Evolutionary conservation across 139 green algal genomes (phyloP), one percentile per base, ranked within the genome.

Genomic region (Micromonas commoda): DNA sequence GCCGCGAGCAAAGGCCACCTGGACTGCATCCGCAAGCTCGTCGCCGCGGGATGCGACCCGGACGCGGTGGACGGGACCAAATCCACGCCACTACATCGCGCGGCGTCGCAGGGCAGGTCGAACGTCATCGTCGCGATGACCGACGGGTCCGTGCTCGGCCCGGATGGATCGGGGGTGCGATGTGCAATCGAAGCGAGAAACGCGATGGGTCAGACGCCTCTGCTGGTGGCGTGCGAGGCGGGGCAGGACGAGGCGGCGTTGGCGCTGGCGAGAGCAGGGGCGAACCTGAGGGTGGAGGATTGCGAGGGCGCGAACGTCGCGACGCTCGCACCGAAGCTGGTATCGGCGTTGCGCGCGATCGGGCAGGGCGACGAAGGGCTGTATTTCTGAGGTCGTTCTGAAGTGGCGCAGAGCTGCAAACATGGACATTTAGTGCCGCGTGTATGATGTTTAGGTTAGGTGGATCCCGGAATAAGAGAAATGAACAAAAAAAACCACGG

Each of bases 1-100:
- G 71, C 71, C 31, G 71, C 71, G 52, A 69, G 52, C 61, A 66
- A 77, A 68, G 71, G 71, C 23, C 71, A 67, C 51, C 1, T 68
- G 45, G 45, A 24, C 0, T 33, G 24, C 2, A 32, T 77, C 16
- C 5, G 3, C 5, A 77, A 69, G 33, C 51, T 69, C 28, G 9
- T 60, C 20, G 32, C 19, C n/a, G 51, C 51, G 26, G 71, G 35
- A 16, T 5, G 38, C 3, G 45, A 24, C 21, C 19, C 26, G 1
- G 37, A 23, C 4, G 29, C 21, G 3, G 35, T 52, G 9, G 61
- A 60, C 33, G 31, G 61, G 33, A 29, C 21, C 23, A 35, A 35
- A 3, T 6, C 32, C 20, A 75, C 68, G 68, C 68, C 35, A 35
- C 32, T 75, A 5, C 68, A 75, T 61, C 37, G 37, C 68, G 68